Evolutionary conservation across 1,139 yeast genomes (phyloP).

Genomic region (Fermentozyma sake): DNA sequence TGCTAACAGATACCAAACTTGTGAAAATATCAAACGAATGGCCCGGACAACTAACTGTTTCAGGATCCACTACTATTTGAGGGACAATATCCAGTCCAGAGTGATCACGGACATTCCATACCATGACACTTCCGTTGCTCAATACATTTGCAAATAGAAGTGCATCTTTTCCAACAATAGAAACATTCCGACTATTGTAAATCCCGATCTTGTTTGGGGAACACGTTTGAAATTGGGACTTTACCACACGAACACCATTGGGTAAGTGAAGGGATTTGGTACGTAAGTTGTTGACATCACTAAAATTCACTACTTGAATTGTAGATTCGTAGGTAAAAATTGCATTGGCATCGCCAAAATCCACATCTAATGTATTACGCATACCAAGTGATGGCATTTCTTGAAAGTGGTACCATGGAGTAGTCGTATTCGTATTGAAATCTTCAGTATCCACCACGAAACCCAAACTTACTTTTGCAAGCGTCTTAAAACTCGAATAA

Average conservation of each 20-base stretch:
- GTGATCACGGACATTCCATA: conserved; percentile 38
- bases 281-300: conserved; percentile 4
- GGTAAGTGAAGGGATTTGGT: conserved; percentile 9
- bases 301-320: conserved; percentile 26
- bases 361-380: conserved; percentile 34
- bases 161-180: conserved; percentile 52
- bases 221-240: conserved; percentile 16
- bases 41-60: no score
- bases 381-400: conserved; percentile 6
- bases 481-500: conserved; percentile 12
- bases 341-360: conserved; percentile 48
- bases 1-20: no score
- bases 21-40: no score
- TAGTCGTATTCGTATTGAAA: conserved; percentile 5
- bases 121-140: conserved; percentile 31
- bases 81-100: no score
- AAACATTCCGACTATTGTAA: conserved; percentile 3
- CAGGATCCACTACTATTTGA: no score
- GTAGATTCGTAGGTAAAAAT: conserved; percentile 22
- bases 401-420: conserved; percentile 4
- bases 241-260: conserved; percentile 13
- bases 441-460: conserved; percentile 7
- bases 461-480: conserved; percentile 12
- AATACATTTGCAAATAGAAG: conserved; percentile 43
- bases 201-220: conserved; percentile 2